Percentiles rank a stretch among this genome's conserved stretches.
Conservation (phyloP, 768 basidiomycete genomes). For the Lactarius sanguifluus region DNA sequence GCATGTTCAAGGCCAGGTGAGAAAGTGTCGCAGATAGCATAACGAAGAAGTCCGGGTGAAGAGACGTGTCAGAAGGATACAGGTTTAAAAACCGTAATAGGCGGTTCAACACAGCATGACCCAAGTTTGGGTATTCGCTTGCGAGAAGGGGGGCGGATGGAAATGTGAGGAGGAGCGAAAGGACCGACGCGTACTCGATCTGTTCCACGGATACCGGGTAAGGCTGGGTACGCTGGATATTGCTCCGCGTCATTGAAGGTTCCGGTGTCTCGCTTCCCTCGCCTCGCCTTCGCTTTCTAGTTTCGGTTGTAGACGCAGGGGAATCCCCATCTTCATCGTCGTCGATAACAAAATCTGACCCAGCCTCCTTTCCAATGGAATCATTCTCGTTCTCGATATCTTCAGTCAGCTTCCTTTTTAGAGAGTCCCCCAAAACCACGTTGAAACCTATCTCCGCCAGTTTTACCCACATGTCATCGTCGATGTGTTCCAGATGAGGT, state of each 20-base stretch:
- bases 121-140: conserved; percentile 41
- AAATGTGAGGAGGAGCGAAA: conserved; percentile 59
- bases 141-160: conserved; percentile 58
- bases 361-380: conserved; percentile 31
- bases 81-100: conserved; percentile 61
- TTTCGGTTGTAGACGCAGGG: conserved; percentile 27
- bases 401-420: conserved; percentile 39
- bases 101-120: conserved; percentile 56
- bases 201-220: conserved; percentile 52
- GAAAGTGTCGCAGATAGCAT: conserved; percentile 68
- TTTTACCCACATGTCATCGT: conserved; percentile 60
- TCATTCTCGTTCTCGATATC: conserved; percentile 35
- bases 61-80: conserved; percentile 72
- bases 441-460: conserved; percentile 76
- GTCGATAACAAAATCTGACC: conserved; percentile 35
- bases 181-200: conserved; percentile 66
- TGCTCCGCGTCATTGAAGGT: conserved; percentile 17
- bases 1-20: conserved; percentile 77
- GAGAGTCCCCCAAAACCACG: conserved; percentile 63
- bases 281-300: conserved; percentile 41
- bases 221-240: conserved; percentile 27
- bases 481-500: conserved; percentile 80
- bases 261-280: conserved; percentile 18
- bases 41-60: conserved; percentile 72
- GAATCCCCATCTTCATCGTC: conserved; percentile 37